Evolutionary conservation across 169 alveolate species (phyloP), one percentile per base, ranked within the genome.

Genomic region (Eimeria acervulina): DNA sequence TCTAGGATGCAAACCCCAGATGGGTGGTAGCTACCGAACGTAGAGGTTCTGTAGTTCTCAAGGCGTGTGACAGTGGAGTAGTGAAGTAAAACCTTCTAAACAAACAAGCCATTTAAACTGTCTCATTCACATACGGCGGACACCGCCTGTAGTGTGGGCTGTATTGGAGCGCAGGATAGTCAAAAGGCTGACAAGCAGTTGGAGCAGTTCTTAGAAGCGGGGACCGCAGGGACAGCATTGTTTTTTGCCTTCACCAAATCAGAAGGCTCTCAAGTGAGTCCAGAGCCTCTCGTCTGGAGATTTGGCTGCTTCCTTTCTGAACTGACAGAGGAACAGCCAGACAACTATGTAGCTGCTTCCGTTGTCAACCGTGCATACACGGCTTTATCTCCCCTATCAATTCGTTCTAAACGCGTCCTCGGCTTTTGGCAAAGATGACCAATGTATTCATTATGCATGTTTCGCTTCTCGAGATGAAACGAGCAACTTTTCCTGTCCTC

Each of bases 161-260:
- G 15, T 36, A 26, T n/a, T 52, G 44, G 76, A 33, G 36, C 40
- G 42, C 63, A 87, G 93, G 93, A 87, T 12, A 63, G 28, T 3
- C 93, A 61, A 15, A 87, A 55, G 63, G 93, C 74, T 21, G 93
- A 87, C 66, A 87, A 61, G 80, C 61, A 36, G 33, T 33, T 87
- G 47, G 63, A 55, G 55, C 78, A 61, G 36, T 87, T 87, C 70
- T 31, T 87, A 40, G 93, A 87, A 2, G 93, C 63, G 21, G 93
- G 81, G 28, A 87, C 23, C 33, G 40, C 70, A 36, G 93, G 93
- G 40, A 87, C 93, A 61, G 93, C 93, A 38, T 8, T 87, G 31
- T 87, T 87, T 19, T 87, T 87, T n/a, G 51, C 81, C 44, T 15
- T 33, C 40, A 55, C 40, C 10, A 61, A 33, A 47, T 36, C 55